These are phyloP conservation scores for Nematocida homosporus DNA, from an alignment of 371 early-diverging fungal species.

Conservation along the genomic window DNA sequence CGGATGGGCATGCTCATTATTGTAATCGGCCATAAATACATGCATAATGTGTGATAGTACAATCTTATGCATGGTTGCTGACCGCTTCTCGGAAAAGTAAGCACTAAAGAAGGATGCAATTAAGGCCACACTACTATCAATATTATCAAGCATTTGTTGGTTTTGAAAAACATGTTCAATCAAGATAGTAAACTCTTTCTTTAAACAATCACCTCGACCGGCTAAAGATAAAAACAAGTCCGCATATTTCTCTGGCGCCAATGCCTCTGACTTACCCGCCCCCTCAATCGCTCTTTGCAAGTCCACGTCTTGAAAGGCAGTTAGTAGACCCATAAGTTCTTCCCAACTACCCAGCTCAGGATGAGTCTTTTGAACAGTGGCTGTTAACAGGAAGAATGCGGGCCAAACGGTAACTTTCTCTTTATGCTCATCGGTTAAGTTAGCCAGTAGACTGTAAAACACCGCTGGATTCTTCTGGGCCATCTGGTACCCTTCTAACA, in stretches of 20 bases:
- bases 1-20: neutral
- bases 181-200: slow-evolving; percentile 5
- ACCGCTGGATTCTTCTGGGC: slow-evolving; percentile 10
- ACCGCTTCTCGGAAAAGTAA: slow-evolving; percentile 10
- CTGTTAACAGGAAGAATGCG: slow-evolving; percentile 13
- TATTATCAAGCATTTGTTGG: neutral
- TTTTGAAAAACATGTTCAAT: neutral
- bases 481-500: neutral
- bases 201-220: neutral
- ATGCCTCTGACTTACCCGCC: neutral
- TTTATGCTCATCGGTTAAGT: neutral
- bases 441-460: slow-evolving; percentile 14
- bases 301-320: neutral
- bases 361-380: neutral
- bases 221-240: slow-evolving; percentile 5
- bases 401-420: slow-evolving; percentile 5
- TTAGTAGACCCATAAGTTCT: neutral
- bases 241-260: neutral
- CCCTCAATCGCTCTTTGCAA: slow-evolving; percentile 22
- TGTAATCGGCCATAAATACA: neutral
- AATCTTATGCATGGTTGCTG: slow-evolving; percentile 10
- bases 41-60: slow-evolving; percentile 4
- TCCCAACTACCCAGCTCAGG: slow-evolving; percentile 32
- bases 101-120: slow-evolving; percentile 12
- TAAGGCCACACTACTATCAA: neutral